Evolutionary conservation across 1,284 basidiomycete species (phyloP), one percentile per base, ranked within the genome.

Genomic region (Cryptococcus neoformans): DNA sequence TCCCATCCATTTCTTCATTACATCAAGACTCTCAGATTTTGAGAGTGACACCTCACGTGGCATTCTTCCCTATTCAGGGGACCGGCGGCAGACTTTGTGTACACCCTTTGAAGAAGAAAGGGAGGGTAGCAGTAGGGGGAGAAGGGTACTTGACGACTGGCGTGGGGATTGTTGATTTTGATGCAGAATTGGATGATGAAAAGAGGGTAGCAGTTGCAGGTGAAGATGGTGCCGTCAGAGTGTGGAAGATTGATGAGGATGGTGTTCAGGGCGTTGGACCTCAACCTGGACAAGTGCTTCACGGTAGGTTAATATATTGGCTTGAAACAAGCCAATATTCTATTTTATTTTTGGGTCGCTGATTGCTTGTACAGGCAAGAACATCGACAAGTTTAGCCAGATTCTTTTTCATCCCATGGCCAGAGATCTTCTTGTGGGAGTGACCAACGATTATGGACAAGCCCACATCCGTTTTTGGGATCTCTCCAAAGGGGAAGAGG

Each of bases 1-100:
- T 81, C 7, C 74, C 78, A 1, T 57, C 75, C 10, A 61, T 80
- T 10, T 67, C 69, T 1, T 74, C 78, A 1, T 69, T 77, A 51
- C 66, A 76, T 51, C 72, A 76, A 49, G 78, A 80, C 53, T 73
- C 75, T 5, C 63, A 68, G 36, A 65, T 80, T 17, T 65, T 76
- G 14, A 67, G 74, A 57, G 58, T 68, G 2, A 75, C 76, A 2
- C 55, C 63, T 0, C 8, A 63, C 6, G 67, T 73, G 42, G 67
- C 78, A 3, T 71, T 79, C 63, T 79, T 79, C 67, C 79, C 79
- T 3, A 70, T 80, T 21, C 68, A 77, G 10, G 79, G 80, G 1
- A 72, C 79, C 0, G 80, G 80, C 11, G 80, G 80, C 0, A 63
- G 78, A n/a, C 59, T 81, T 11, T 75, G 66, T 2, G 70, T 78